phyloP scores from a whole-genome alignment of 148 eudicot species.

The Chenopodium suecicum region DNA sequence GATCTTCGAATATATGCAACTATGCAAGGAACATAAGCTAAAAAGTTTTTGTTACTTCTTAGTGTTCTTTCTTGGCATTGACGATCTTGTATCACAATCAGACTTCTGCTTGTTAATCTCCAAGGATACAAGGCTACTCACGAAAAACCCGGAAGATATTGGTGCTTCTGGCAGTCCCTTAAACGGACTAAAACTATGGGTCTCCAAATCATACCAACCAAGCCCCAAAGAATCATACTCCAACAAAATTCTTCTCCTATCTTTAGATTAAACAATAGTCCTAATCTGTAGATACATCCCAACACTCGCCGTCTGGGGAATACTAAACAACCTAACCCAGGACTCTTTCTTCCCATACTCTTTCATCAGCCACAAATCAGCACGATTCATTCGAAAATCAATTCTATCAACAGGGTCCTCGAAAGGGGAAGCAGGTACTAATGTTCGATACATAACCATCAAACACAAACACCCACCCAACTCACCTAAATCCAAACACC shows the following conservation, averaged over 20 bases:
- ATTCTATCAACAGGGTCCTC: background rate
- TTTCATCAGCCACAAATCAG: slow-evolving; percentile 18
- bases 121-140: slow-evolving; percentile 9
- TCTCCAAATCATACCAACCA: slow-evolving; percentile 8
- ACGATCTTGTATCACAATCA: no score
- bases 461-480: slow-evolving; percentile 2
- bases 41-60: background rate
- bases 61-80: background rate
- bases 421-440: background rate
- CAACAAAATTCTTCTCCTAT: background rate
- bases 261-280: background rate
- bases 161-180: no score
- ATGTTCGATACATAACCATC: background rate
- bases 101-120: background rate
- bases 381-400: background rate
- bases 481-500: background rate
- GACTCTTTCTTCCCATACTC: slow-evolving; percentile 1
- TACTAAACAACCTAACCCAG: slow-evolving; percentile 15
- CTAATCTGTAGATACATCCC: background rate
- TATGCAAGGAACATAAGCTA: no score
- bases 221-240: background rate
- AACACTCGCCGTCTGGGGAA: background rate
- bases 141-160: background rate
- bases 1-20: background rate
- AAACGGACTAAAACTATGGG: background rate